Conservation (phyloP, 2,329 filamentous ascomycete genomes). For the Berkeleyomyces rouxiae region DNA sequence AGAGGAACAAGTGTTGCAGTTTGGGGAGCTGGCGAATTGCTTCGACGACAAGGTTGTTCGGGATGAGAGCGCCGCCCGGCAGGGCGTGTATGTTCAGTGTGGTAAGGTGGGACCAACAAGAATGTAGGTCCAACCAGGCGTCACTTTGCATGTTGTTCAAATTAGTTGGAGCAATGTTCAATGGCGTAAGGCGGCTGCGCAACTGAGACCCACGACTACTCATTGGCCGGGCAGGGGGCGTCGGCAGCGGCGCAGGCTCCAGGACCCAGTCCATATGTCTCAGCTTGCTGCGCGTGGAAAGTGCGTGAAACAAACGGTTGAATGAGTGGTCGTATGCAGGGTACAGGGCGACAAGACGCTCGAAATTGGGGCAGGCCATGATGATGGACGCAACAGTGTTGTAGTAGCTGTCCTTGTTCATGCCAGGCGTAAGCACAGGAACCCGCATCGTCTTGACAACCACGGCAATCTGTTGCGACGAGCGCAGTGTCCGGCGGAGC, state of each 20-base stretch:
- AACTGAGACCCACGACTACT: slow-evolving; percentile 19
- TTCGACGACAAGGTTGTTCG: slow-evolving; percentile 34
- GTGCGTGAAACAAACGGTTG: slow-evolving; percentile 39
- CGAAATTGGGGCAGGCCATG: slow-evolving; percentile 49
- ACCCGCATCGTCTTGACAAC: slow-evolving; percentile 42
- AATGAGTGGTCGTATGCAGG: slow-evolving; percentile 39
- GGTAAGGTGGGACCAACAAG: slow-evolving; percentile 37
- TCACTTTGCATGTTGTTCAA: slow-evolving; percentile 24
- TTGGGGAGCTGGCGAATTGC: slow-evolving; percentile 35
- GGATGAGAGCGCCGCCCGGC: slow-evolving; percentile 36
- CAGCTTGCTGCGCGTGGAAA: slow-evolving; percentile 39
- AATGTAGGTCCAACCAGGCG: slow-evolving; percentile 34
- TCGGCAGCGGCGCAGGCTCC: slow-evolving; percentile 21
- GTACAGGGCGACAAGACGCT: slow-evolving; percentile 38
- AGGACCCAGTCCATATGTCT: slow-evolving; percentile 45
- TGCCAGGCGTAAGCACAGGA: slow-evolving; percentile 27
- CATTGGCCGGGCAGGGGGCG: slow-evolving; percentile 19
- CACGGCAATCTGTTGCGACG: slow-evolving; percentile 34
- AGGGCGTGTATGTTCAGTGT: slow-evolving; percentile 43
- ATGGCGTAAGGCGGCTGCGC: slow-evolving; percentile 7
- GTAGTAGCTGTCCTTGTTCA: slow-evolving; percentile 34
- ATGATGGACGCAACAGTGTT: slow-evolving; percentile 42
- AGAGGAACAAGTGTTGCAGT: slow-evolving; percentile 42
- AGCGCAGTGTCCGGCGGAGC: slow-evolving; percentile 39
- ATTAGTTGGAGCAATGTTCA: slow-evolving; percentile 16